These are phyloP conservation scores for Sisymbrium altissimum DNA, from an alignment of 345 rosid species.

Conservation along the genomic window DNA sequence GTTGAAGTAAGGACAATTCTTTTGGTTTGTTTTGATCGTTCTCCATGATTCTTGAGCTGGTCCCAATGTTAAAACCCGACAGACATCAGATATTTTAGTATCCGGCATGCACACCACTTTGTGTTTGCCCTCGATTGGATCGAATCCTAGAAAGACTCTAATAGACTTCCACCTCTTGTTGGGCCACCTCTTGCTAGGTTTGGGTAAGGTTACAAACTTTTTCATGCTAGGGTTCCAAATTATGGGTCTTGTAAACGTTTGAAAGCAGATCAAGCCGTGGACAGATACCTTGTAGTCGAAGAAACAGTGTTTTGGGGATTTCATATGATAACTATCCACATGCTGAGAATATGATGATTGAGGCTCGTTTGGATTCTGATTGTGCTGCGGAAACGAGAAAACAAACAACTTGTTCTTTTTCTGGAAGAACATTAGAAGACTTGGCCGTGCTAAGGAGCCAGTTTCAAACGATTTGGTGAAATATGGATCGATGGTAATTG, in stretches of 20 bases:
- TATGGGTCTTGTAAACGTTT: not conserved
- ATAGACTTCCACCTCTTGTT: not conserved
- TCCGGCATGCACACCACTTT: not conserved
- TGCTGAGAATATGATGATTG: not conserved
- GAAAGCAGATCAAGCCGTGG: not conserved
- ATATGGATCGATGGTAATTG: not conserved
- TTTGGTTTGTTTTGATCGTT: not conserved
- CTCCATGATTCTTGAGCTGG: not conserved
- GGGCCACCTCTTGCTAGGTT: not conserved
- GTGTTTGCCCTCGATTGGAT: not conserved
- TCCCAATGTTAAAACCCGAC: constrained; percentile 11
- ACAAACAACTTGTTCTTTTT: not conserved
- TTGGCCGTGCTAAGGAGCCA: not conserved
- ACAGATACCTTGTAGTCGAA: not conserved
- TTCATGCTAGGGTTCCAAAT: not conserved
- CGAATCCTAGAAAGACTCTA: not conserved
- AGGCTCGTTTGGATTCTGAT: not conserved
- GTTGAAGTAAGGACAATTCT: not conserved
- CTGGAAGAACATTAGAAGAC: not conserved
- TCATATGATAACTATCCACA: not conserved
- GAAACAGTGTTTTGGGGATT: not conserved
- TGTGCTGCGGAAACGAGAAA: not conserved
- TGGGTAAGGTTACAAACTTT: not conserved
- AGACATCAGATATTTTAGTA: not conserved
- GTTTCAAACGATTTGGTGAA: not conserved